phyloP scores from a whole-genome alignment of 352 stramenopile genomes.

The Phytophthora aleatoria region DNA sequence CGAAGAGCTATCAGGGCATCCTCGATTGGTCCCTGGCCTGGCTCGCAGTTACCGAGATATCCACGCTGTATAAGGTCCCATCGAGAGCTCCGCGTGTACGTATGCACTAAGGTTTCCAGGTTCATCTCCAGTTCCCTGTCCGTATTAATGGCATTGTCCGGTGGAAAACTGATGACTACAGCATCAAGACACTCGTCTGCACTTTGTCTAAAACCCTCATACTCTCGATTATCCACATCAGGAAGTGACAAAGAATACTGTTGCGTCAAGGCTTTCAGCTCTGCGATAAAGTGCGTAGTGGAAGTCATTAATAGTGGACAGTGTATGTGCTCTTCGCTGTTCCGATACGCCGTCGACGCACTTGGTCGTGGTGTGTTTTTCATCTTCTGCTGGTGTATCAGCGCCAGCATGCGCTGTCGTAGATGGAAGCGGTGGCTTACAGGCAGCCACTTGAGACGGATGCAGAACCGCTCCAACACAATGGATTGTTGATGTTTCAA shows the following conservation, averaged over 20 bases:
- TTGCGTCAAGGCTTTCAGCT: slow-evolving; percentile 35
- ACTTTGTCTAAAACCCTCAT: slow-evolving; percentile 7
- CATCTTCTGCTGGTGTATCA: slow-evolving; percentile 43
- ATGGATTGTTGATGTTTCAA: slow-evolving; percentile 25
- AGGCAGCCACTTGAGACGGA: slow-evolving; percentile 49
- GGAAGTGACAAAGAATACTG: slow-evolving; percentile 19
- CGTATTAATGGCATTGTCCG: slow-evolving; percentile 8
- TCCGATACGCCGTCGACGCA: neutral
- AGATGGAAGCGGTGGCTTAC: slow-evolving; percentile 59
- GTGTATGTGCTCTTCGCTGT: slow-evolving; percentile 28
- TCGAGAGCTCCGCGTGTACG: slow-evolving; percentile 17
- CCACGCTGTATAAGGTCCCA: slow-evolving; percentile 39
- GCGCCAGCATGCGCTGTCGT: slow-evolving; percentile 53
- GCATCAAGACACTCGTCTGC: slow-evolving; percentile 16
- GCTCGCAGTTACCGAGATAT: slow-evolving; percentile 22
- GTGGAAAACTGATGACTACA: slow-evolving; percentile 4
- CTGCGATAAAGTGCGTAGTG: slow-evolving; percentile 31
- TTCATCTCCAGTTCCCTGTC: slow-evolving; percentile 17
- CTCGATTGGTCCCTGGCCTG: neutral
- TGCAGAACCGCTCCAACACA: slow-evolving; percentile 44
- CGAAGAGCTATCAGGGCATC: slow-evolving; percentile 13
- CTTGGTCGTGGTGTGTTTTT: slow-evolving; percentile 28
- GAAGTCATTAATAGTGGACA: slow-evolving; percentile 51
- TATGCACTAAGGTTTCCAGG: slow-evolving; percentile 20
- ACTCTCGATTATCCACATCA: slow-evolving; percentile 10